Evolutionary conservation across 129 eudicot species (phyloP).

Genomic region (Gnaphalium uliginosum): DNA sequence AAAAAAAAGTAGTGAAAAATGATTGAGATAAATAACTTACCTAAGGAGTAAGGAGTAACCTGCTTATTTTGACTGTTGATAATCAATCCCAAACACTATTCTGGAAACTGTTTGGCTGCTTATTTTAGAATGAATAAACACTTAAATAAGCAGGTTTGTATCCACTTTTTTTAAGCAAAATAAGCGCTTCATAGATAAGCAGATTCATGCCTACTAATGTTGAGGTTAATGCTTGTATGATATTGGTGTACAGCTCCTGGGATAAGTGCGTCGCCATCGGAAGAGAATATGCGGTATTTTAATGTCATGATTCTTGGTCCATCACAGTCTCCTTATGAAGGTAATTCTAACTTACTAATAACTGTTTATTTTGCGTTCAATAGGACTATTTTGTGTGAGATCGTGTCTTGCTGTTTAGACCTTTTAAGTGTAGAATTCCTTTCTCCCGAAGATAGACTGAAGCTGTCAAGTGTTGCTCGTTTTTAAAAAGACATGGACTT

Average conservation of each 20-base stretch:
- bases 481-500: not conserved
- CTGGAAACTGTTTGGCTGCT: too few species aligned
- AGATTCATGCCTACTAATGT: not conserved
- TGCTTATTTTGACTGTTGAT: too few species aligned
- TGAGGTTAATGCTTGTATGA: slow-evolving; percentile 14
- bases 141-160: not conserved
- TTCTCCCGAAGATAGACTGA: not conserved
- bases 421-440: not conserved
- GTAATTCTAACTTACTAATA: slow-evolving; percentile 29
- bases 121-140: not conserved
- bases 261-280: slow-evolving; percentile 96
- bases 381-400: not conserved
- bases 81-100: too few species aligned
- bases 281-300: slow-evolving; percentile 90
- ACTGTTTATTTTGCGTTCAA: not conserved
- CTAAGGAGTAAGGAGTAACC: too few species aligned
- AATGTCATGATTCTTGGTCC: slow-evolving; percentile 98
- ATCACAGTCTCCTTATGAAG: slow-evolving; percentile 95
- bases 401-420: not conserved
- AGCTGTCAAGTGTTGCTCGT: not conserved
- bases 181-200: not conserved
- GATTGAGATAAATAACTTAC: not conserved
- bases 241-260: slow-evolving; percentile 81
- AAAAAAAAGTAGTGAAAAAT: not conserved
- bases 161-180: not conserved